Conservation (phyloP, 306 rosid genomes). For the Lathyrus oleraceus region DNA sequence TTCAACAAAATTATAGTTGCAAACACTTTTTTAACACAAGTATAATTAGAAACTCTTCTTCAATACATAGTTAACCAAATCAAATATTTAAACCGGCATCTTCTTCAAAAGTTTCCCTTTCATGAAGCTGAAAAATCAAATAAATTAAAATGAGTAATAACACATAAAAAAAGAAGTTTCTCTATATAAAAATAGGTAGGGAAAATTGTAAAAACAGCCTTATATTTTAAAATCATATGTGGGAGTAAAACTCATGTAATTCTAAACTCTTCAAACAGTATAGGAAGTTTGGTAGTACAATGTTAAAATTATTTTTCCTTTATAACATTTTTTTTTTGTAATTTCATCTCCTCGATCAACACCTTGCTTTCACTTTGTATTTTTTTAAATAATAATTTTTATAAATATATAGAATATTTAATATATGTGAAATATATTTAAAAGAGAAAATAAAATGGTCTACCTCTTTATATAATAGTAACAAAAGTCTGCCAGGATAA, state of each 20-base stretch:
- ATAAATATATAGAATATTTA: background rate
- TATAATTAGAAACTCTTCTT: background rate
- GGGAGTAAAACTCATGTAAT: background rate
- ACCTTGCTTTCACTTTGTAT: background rate
- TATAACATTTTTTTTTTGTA: too few relatives aligned
- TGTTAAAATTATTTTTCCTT: too few relatives aligned
- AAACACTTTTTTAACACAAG: background rate
- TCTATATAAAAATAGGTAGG: too few relatives aligned
- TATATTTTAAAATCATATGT: background rate
- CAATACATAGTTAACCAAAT: background rate
- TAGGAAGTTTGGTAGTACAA: background rate
- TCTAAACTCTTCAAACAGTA: background rate
- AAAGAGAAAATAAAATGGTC: background rate
- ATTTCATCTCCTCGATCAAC: background rate
- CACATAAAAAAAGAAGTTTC: background rate
- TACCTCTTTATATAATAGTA: constrained; percentile 81
- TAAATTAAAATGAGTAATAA: background rate
- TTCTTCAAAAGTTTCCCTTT: constrained; percentile 66
- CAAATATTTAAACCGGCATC: constrained; percentile 53
- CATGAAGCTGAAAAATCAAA: constrained; percentile 48
- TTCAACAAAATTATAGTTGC: background rate
- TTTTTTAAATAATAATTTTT: background rate
- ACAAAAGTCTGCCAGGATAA: constrained; percentile 80
- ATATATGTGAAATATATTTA: background rate
- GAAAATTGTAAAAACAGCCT: background rate